phyloP scores from a whole-genome alignment of 1,284 basidiomycete genomes.

The Rhodotorula sp. region DNA sequence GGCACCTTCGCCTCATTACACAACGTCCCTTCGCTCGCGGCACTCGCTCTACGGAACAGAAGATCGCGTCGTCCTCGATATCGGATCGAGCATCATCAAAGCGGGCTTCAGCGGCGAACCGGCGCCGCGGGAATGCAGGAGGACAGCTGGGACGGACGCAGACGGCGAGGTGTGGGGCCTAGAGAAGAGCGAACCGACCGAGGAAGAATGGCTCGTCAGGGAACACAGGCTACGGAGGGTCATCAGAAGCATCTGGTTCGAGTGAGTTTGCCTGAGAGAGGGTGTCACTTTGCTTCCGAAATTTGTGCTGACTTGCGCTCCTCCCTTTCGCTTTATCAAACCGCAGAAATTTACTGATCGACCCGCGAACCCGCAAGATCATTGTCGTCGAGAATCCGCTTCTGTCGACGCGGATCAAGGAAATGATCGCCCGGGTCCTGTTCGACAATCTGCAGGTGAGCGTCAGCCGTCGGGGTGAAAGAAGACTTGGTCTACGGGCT shows the following conservation, averaged over 20 bases:
- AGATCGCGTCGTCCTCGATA: conserved; percentile 78
- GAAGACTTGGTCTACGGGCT: too few relatives aligned
- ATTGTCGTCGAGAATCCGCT: conserved; percentile 87
- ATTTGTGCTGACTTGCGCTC: neutral
- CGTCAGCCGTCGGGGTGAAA: too few relatives aligned
- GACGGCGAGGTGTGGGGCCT: conserved; percentile 21
- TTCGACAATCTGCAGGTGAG: conserved; percentile 76
- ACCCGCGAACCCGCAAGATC: conserved; percentile 89
- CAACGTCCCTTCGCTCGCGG: conserved; percentile 28
- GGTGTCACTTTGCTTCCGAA: neutral
- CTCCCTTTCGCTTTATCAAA: neutral
- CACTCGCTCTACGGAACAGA: conserved; percentile 72
- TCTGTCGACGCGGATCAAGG: conserved; percentile 80
- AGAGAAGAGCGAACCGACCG: conserved; percentile 27
- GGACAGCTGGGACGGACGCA: neutral
- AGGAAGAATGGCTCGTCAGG: conserved; percentile 27
- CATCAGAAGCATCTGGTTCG: conserved; percentile 75
- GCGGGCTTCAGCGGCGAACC: conserved; percentile 86
- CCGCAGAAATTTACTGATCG: conserved; percentile 78
- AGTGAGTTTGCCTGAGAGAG: conserved; percentile 62
- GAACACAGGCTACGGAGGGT: conserved; percentile 66
- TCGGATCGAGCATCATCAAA: conserved; percentile 80
- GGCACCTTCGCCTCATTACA: conserved; percentile 26
- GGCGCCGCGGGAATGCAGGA: conserved; percentile 67
- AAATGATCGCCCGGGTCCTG: conserved; percentile 77